Conservation (phyloP, 1,284 basidiomycete species). For the Apiotrichum veenhuisii region DNA sequence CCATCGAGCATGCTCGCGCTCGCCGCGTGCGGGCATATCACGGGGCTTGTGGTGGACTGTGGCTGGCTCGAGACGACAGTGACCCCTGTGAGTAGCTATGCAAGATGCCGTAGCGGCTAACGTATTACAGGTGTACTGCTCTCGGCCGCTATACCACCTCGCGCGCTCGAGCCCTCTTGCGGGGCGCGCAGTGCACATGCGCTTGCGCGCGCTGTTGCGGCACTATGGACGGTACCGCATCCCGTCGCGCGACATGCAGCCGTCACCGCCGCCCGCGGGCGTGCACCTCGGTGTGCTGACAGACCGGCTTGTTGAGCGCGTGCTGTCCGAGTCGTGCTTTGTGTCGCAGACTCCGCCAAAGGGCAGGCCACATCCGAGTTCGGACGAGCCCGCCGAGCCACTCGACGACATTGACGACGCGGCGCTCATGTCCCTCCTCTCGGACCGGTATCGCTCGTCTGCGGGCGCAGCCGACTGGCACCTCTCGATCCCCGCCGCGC, state of each 20-base stretch:
- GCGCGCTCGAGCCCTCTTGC: conserved; percentile 78
- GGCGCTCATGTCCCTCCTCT: conserved; percentile 11
- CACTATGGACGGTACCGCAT: conserved; percentile 57
- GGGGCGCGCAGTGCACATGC: conserved; percentile 66
- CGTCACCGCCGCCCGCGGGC: background rate
- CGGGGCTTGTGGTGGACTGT: conserved; percentile 86
- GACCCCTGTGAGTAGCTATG: conserved; percentile 66
- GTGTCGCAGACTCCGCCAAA: conserved; percentile 15
- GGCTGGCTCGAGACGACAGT: conserved; percentile 86
- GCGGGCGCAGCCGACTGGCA: conserved; percentile 23
- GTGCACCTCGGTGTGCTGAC: conserved; percentile 19
- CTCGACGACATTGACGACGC: conserved; percentile 17
- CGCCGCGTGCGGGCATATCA: conserved; percentile 78
- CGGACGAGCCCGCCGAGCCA: conserved; percentile 3
- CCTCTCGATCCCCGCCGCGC: conserved; percentile 13
- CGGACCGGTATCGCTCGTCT: conserved; percentile 17
- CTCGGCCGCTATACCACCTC: conserved; percentile 76
- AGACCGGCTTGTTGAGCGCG: conserved; percentile 31
- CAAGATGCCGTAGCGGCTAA: background rate
- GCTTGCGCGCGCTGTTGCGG: conserved; percentile 71
- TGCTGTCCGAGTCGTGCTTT: conserved; percentile 44
- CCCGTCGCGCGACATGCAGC: background rate
- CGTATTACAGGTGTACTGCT: conserved; percentile 77
- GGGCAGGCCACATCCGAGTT: background rate
- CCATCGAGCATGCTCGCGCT: conserved; percentile 79